Conservation (phyloP, 2,329 filamentous ascomycete genomes). For the Huntiella moniliformis region DNA sequence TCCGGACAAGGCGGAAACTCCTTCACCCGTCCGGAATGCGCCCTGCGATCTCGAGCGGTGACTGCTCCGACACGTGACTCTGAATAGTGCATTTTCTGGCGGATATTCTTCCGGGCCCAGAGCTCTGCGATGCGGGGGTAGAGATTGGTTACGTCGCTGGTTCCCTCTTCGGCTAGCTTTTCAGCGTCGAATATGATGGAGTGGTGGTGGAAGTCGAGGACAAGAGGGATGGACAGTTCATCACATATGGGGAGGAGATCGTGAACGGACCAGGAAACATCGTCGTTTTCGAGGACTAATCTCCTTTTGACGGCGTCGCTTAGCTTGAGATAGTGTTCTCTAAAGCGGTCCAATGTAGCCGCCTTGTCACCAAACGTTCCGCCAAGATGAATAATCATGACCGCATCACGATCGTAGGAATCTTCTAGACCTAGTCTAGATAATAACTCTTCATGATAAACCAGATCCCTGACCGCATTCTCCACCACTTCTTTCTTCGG, state of each 20-base stretch:
- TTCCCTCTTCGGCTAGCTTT: slow-evolving; percentile 72
- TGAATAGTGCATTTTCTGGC: slow-evolving; percentile 93
- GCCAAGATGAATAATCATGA: slow-evolving; percentile 91
- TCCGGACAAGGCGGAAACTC: slow-evolving; percentile 64
- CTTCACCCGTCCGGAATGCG: slow-evolving; percentile 64
- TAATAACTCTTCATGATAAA: slow-evolving; percentile 77
- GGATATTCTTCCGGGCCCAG: slow-evolving; percentile 70
- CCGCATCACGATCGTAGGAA: slow-evolving; percentile 65
- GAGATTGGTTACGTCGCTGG: slow-evolving; percentile 55
- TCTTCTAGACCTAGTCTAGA: slow-evolving; percentile 55
- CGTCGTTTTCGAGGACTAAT: slow-evolving; percentile 83
- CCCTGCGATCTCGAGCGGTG: slow-evolving; percentile 47
- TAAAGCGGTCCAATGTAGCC: slow-evolving; percentile 61
- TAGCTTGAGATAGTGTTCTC: slow-evolving; percentile 49
- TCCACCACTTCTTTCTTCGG: slow-evolving; percentile 59
- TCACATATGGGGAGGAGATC: slow-evolving; percentile 80
- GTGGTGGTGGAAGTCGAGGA: slow-evolving; percentile 88
- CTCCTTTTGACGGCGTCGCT: slow-evolving; percentile 56
- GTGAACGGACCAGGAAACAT: slow-evolving; percentile 82
- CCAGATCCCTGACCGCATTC: slow-evolving; percentile 61
- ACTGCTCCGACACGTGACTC: slow-evolving; percentile 46
- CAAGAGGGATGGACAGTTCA: slow-evolving; percentile 81
- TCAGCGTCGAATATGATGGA: slow-evolving; percentile 75
- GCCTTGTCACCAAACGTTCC: slow-evolving; percentile 75
- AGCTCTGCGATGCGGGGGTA: slow-evolving; percentile 64